These are phyloP conservation scores for Solanum gracilifrons DNA, from an alignment of 257 asterid species.

Conservation along the genomic window DNA sequence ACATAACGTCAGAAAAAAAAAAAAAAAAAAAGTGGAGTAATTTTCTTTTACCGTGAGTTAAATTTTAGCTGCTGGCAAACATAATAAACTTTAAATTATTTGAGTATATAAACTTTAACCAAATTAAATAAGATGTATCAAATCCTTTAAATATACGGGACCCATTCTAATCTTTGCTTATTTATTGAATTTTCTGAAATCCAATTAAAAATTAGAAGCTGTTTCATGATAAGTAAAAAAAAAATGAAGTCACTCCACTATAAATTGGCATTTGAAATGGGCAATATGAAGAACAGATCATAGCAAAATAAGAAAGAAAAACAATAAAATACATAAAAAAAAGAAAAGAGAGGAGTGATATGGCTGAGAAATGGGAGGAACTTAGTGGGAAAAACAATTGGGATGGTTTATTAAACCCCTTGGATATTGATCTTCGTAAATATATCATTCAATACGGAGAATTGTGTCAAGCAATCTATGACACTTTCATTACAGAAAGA, in stretches of 20 bases:
- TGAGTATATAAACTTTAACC: background rate
- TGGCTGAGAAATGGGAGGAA: constrained; percentile 43
- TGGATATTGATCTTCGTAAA: constrained; percentile 1
- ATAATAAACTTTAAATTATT: background rate
- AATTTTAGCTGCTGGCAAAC: background rate
- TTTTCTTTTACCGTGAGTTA: background rate
- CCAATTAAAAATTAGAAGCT: background rate
- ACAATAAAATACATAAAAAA: background rate
- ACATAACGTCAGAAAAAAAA: too few relatives aligned
- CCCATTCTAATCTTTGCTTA: background rate
- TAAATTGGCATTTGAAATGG: background rate
- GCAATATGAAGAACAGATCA: background rate
- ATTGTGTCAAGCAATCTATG: constrained; percentile 64
- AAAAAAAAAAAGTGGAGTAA: too few relatives aligned
- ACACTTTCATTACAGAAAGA: constrained; percentile 42
- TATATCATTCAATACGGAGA: constrained; percentile 62
- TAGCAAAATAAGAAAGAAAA: background rate
- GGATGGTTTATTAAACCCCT: constrained; percentile 63
- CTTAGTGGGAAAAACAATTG: constrained; percentile 53
- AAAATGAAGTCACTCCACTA: background rate
- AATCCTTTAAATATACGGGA: background rate
- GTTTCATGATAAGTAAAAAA: background rate
- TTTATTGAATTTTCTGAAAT: background rate
- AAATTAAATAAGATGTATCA: background rate
- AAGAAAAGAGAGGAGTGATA: background rate